Evolutionary conservation across 2,329 filamentous ascomycete genomes (phyloP).

Genomic region (Aspergillus candidus): DNA sequence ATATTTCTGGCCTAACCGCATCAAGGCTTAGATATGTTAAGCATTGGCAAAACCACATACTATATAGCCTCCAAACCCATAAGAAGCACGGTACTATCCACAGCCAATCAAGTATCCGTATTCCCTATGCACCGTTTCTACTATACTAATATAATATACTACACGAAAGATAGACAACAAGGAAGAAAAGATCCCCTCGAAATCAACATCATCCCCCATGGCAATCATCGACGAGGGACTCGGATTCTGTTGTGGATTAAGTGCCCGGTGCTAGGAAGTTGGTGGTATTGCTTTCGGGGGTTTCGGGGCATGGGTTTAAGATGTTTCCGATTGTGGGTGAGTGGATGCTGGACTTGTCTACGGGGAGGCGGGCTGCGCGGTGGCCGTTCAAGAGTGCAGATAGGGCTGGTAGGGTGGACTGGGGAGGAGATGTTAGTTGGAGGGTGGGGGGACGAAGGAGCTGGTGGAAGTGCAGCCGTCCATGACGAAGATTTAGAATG

Average conservation of each 20-base stretch:
- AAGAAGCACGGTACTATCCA: conserved; percentile 9
- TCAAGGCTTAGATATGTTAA: too few species aligned
- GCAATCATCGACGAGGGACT: conserved; percentile 42
- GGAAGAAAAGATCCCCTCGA: too few species aligned
- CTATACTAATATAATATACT: too few species aligned
- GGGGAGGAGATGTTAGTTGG: conserved; percentile 46
- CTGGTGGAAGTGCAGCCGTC: conserved; percentile 17
- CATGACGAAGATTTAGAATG: conserved; percentile 16
- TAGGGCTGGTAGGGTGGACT: conserved; percentile 27
- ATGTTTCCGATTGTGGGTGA: conserved; percentile 55
- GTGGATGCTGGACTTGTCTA: conserved; percentile 48
- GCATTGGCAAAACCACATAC: too few species aligned
- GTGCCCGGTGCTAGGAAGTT: conserved; percentile 45
- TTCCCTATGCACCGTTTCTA: conserved; percentile 12
- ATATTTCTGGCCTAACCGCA: too few species aligned
- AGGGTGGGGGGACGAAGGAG: conserved; percentile 36
- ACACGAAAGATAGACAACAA: too few species aligned
- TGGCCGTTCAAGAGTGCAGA: conserved; percentile 49
- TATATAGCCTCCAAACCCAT: too few species aligned
- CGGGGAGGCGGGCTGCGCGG: conserved; percentile 40
- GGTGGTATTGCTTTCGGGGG: conserved; percentile 50
- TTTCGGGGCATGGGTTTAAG: conserved; percentile 59
- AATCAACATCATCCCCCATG: too few species aligned
- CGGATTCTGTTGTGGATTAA: conserved; percentile 56
- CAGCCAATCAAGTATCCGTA: conserved; percentile 20